phyloP scores from a whole-genome alignment of 768 basidiomycete species.

The Tremella yokohamensis region DNA sequence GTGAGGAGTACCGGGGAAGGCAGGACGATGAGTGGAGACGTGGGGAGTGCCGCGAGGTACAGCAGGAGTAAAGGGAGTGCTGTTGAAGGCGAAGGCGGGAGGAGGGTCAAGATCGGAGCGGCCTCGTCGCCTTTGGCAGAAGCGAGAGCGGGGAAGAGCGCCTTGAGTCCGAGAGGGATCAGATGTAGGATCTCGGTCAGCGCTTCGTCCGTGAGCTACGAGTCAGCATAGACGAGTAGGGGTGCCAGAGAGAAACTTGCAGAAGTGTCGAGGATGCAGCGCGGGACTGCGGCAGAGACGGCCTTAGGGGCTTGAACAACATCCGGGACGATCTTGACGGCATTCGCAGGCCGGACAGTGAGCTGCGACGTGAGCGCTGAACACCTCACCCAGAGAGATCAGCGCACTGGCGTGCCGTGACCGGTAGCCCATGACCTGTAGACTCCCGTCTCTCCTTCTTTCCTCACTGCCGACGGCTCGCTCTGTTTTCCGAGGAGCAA shows the following conservation, averaged over 20 bases:
- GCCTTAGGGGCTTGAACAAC: constrained; percentile 21
- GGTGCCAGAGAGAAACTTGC: constrained; percentile 4
- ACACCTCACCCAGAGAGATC: background rate
- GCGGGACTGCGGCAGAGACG: constrained; percentile 3
- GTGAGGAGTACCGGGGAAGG: constrained; percentile 64
- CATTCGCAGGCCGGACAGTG: constrained; percentile 42
- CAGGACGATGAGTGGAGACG: constrained; percentile 52
- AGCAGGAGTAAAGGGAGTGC: constrained; percentile 51
- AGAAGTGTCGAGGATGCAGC: constrained; percentile 35
- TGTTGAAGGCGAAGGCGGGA: constrained; percentile 56
- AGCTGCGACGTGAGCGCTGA: constrained; percentile 26
- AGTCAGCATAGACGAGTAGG: background rate
- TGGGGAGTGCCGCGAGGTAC: constrained; percentile 22
- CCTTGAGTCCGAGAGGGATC: constrained; percentile 47
- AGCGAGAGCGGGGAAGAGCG: constrained; percentile 67
- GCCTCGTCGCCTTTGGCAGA: constrained; percentile 60
- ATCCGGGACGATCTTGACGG: constrained; percentile 41
- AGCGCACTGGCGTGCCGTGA: constrained; percentile 58
- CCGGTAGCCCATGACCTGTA: constrained; percentile 85
- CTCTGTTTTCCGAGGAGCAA: constrained; percentile 87
- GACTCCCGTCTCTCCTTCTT: constrained; percentile 75
- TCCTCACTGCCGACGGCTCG: constrained; percentile 76
- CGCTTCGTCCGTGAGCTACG: constrained; percentile 54
- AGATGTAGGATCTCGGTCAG: constrained; percentile 27
- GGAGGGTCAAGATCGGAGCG: constrained; percentile 61